phyloP scores from a whole-genome alignment of 306 rosid genomes.

The Oemleria cerasiformis region DNA sequence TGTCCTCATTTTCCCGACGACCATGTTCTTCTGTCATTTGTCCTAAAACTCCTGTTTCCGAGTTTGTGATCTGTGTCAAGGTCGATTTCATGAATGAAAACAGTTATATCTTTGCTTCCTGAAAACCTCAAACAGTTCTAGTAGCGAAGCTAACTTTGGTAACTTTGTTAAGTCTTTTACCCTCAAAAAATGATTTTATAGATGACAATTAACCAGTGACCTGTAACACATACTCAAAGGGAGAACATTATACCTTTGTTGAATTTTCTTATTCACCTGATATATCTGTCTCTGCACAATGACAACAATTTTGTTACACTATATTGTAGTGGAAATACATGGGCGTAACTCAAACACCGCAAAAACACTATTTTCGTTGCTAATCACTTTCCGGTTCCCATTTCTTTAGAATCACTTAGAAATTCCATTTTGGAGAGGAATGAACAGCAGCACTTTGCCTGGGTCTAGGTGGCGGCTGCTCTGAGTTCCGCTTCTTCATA shows the following conservation, averaged over 20 bases:
- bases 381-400: conserved; percentile 25
- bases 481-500: conserved; percentile 81
- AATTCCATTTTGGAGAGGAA: conserved; percentile 95
- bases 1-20: background rate
- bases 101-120: background rate
- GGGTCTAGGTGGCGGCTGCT: conserved; percentile 55
- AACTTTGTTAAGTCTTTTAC: background rate
- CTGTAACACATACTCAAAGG: conserved; percentile 12
- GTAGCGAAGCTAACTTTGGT: too few relatives aligned
- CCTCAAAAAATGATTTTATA: conserved; percentile 9
- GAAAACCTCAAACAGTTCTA: too few relatives aligned
- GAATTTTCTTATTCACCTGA: conserved; percentile 57
- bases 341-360: conserved; percentile 13
- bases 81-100: background rate
- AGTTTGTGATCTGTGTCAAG: background rate
- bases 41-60: background rate
- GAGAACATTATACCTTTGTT: conserved; percentile 35
- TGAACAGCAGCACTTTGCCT: conserved; percentile 60
- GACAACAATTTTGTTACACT: conserved; percentile 42
- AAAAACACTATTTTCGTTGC: conserved; percentile 42
- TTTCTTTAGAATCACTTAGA: conserved; percentile 39
- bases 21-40: too few relatives aligned
- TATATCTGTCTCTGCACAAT: conserved; percentile 39
- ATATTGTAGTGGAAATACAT: conserved; percentile 33
- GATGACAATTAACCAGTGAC: conserved; percentile 12